Conservation (phyloP, 1,284 basidiomycete species). For the Schizophyllum commune region DNA sequence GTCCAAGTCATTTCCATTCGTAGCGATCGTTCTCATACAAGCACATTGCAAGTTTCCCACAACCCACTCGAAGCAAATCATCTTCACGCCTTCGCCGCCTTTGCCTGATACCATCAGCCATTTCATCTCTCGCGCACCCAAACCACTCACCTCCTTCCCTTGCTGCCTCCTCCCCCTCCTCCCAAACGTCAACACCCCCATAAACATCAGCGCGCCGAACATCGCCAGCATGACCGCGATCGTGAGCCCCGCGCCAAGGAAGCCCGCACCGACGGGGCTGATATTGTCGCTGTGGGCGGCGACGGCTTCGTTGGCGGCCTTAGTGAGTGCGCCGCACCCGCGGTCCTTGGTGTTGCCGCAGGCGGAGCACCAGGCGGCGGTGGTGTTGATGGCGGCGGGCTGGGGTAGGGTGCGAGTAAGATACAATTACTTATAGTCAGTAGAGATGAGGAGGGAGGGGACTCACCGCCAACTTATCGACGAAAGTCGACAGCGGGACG, state of each 20-base stretch:
- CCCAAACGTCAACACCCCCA: conserved; percentile 39
- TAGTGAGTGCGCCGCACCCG: conserved; percentile 44
- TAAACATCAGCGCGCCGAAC: conserved; percentile 32
- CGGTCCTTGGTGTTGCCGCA: conserved; percentile 49
- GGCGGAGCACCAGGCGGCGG: conserved; percentile 48
- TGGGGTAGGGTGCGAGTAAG: conserved; percentile 16
- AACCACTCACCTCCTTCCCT: not conserved
- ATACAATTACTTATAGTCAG: too few relatives aligned
- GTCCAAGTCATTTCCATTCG: too few relatives aligned
- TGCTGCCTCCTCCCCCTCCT: not conserved
- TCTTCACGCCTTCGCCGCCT: too few relatives aligned
- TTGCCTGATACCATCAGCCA: not conserved
- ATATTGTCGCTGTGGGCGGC: conserved; percentile 30
- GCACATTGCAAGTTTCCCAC: too few relatives aligned
- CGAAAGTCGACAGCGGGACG: conserved; percentile 50
- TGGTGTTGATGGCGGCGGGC: conserved; percentile 44
- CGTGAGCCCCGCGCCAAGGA: conserved; percentile 56
- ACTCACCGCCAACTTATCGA: conserved; percentile 40
- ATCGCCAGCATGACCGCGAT: conserved; percentile 34
- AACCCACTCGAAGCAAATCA: too few relatives aligned
- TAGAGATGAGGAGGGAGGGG: not conserved
- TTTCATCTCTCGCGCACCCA: too few relatives aligned
- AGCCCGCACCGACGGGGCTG: conserved; percentile 52
- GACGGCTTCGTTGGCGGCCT: conserved; percentile 26
- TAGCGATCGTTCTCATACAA: too few relatives aligned